phyloP scores from a whole-genome alignment of 306 rosid species.

The Rosa persica region DNA sequence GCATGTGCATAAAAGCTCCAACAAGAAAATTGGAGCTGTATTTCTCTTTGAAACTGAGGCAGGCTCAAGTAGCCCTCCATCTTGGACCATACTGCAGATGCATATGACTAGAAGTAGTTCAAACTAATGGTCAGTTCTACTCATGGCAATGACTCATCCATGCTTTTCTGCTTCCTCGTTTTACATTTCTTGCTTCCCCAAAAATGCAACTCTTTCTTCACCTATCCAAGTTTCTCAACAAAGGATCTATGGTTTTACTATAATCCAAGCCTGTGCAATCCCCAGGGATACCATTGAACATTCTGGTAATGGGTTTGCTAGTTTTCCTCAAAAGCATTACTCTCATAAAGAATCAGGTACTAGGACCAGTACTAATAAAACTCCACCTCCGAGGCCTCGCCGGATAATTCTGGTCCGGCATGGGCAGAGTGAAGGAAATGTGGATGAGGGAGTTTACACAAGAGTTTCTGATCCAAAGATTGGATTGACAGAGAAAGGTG shows the following conservation, averaged over 20 bases:
- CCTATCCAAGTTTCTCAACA: not conserved
- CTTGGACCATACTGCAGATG: slow-evolving; percentile 3
- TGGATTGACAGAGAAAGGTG: slow-evolving; percentile 54
- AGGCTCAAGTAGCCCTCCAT: not conserved
- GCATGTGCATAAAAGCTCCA: slow-evolving; percentile 6
- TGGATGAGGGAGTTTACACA: slow-evolving; percentile 66
- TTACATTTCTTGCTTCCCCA: slow-evolving; percentile 13
- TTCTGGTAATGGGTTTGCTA: slow-evolving; percentile 32
- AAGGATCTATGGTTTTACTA: not conserved
- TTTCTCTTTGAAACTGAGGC: slow-evolving; percentile 7
- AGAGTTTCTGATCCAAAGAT: slow-evolving; percentile 76
- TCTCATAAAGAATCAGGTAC: not conserved
- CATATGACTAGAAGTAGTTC: not conserved
- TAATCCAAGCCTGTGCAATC: slow-evolving; percentile 40
- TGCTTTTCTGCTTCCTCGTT: slow-evolving; percentile 1
- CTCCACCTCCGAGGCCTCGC: slow-evolving; percentile 70
- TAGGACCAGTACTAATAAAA: not conserved
- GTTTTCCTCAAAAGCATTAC: slow-evolving; percentile 45
- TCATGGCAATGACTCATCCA: not conserved
- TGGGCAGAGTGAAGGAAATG: slow-evolving; percentile 82
- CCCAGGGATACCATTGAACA: slow-evolving; percentile 4
- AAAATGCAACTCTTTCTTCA: slow-evolving; percentile 4
- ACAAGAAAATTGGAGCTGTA: not conserved
- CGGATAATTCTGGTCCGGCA: slow-evolving; percentile 86
- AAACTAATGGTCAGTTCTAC: slow-evolving; percentile 2